Conservation (phyloP, 164 flowering plant genomes). For the Cinnamomum chago region DNA sequence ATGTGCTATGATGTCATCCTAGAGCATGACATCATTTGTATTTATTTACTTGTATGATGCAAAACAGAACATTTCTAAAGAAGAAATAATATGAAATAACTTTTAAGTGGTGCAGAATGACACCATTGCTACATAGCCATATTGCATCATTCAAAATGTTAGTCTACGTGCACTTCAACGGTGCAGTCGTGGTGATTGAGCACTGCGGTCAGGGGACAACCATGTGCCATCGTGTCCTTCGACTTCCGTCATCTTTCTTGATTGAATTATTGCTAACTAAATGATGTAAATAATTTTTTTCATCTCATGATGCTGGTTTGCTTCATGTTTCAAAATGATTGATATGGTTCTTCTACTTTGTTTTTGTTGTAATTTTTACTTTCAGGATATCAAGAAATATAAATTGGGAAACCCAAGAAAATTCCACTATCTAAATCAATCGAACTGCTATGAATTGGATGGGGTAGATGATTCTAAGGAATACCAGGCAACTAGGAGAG, state of each 20-base stretch:
- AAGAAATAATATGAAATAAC: no score
- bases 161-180: no score
- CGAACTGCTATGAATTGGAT: constrained; percentile 71
- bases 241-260: background rate
- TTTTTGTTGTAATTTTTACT: background rate
- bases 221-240: background rate
- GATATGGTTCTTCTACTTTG: background rate
- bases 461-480: constrained; percentile 73
- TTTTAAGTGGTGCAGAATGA: no score
- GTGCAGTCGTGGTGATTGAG: no score
- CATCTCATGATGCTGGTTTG: background rate
- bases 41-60: no score
- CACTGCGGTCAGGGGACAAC: background rate
- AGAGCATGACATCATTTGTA: background rate
- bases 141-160: no score
- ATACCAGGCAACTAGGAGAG: constrained; percentile 71
- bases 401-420: constrained; percentile 66
- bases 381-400: constrained; percentile 61
- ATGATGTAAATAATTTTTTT: background rate
- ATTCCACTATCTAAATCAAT: constrained; percentile 83
- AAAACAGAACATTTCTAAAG: no score
- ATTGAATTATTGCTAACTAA: background rate
- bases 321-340: background rate
- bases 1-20: background rate
- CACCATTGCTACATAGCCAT: no score